Percentiles rank a stretch among this genome's conserved stretches.
phyloP scores from a whole-genome alignment of 1,139 yeast species.

The Geotrichum phurueaensis region DNA sequence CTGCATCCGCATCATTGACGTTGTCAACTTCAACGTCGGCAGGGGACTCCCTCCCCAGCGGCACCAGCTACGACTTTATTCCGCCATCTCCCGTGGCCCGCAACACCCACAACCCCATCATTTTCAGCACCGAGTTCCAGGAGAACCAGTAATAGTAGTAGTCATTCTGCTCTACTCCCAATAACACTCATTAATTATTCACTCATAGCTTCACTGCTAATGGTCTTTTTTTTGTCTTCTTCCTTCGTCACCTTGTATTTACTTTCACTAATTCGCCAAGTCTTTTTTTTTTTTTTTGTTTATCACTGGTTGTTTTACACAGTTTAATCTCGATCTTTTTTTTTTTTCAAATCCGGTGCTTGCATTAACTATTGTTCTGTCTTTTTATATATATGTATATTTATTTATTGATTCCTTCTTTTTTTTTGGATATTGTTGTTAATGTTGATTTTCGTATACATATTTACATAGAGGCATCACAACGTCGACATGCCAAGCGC shows the following conservation, averaged over 20 bases:
- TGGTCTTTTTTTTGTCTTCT: background rate
- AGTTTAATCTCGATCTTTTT: background rate
- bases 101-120: conserved; percentile 25
- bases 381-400: background rate
- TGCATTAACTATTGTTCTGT: background rate
- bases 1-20: background rate
- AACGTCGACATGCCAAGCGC: no score
- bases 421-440: background rate
- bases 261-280: background rate
- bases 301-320: background rate
- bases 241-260: background rate
- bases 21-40: background rate
- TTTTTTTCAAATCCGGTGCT: background rate
- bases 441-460: background rate
- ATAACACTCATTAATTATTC: no score
- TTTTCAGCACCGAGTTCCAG: conserved; percentile 24
- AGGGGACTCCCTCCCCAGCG: background rate
- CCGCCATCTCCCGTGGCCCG: conserved; percentile 29
- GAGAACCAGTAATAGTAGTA: background rate
- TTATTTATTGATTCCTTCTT: background rate
- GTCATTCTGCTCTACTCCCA: background rate
- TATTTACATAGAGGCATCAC: background rate
- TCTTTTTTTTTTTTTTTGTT: background rate
- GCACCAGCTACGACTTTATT: conserved; percentile 9
- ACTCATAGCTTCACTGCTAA: no score